phyloP scores from a whole-genome alignment of 2,329 filamentous ascomycete species.

The Trichoderma koningii region DNA sequence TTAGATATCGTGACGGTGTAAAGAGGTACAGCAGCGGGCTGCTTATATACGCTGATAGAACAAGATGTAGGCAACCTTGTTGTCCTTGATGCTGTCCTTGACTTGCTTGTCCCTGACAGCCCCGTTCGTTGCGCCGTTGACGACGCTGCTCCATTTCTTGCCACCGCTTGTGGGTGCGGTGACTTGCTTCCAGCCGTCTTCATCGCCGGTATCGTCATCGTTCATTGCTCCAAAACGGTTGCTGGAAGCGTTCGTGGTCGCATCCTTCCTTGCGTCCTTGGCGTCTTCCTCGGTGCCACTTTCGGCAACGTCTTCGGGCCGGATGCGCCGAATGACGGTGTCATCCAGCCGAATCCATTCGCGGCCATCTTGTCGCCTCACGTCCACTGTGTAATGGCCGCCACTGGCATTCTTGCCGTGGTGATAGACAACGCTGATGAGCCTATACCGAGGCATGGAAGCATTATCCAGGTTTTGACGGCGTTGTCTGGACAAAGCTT shows the following conservation, averaged over 20 bases:
- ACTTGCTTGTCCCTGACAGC: constrained; percentile 59
- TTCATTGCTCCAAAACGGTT: constrained; percentile 76
- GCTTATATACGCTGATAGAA: constrained; percentile 80
- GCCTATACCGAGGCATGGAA: constrained; percentile 78
- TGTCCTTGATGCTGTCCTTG: constrained; percentile 75
- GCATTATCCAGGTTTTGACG: constrained; percentile 63
- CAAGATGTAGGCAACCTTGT: constrained; percentile 94
- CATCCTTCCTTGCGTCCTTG: constrained; percentile 67
- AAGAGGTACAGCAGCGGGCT: neutral
- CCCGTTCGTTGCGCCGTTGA: constrained; percentile 64
- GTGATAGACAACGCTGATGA: constrained; percentile 92
- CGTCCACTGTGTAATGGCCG: constrained; percentile 97
- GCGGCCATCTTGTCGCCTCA: constrained; percentile 87
- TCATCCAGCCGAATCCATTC: constrained; percentile 98
- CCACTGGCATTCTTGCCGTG: constrained; percentile 96
- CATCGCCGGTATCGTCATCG: constrained; percentile 67
- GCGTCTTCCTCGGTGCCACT: constrained; percentile 74
- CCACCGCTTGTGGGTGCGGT: constrained; percentile 60
- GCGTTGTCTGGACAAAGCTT: constrained; percentile 78
- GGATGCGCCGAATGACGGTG: constrained; percentile 81
- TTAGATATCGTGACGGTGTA: constrained; percentile 15
- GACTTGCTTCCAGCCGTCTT: constrained; percentile 84
- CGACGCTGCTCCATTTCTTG: constrained; percentile 69
- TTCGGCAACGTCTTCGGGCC: constrained; percentile 84
- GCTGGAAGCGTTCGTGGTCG: constrained; percentile 47